Evolutionary conservation across 2,329 filamentous ascomycete species (phyloP).

Genomic region (Scopulariopsis brevicaulis): DNA sequence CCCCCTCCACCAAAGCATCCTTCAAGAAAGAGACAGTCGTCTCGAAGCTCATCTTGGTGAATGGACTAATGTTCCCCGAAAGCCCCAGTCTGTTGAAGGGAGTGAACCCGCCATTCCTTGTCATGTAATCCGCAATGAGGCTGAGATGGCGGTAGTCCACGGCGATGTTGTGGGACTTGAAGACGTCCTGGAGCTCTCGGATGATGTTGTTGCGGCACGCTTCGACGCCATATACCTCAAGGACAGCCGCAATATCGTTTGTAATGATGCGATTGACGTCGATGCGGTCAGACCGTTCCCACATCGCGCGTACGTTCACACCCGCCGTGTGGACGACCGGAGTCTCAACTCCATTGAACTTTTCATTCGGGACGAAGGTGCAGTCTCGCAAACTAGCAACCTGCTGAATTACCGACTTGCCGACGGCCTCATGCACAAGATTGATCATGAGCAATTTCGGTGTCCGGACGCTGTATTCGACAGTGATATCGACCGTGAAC

Average conservation of each 20-base stretch:
- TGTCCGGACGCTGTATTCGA: conserved; percentile 69
- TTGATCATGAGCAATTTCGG: conserved; percentile 92
- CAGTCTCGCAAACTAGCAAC: conserved; percentile 68
- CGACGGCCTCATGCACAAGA: conserved; percentile 72
- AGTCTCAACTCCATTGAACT: conserved; percentile 37
- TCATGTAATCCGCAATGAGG: conserved; percentile 96
- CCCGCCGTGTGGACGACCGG: conserved; percentile 66
- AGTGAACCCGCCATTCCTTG: conserved; percentile 77
- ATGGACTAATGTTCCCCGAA: conserved; percentile 72
- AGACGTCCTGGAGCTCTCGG: conserved; percentile 73
- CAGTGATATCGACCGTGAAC: conserved; percentile 45
- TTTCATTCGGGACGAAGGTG: conserved; percentile 51
- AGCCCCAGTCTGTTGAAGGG: conserved; percentile 90
- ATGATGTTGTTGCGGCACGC: conserved; percentile 83
- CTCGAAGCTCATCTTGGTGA: conserved; percentile 99
- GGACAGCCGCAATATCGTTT: conserved; percentile 83
- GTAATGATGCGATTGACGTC: conserved; percentile 79
- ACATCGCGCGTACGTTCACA: conserved; percentile 84
- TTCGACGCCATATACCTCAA: conserved; percentile 83
- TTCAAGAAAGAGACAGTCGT: conserved; percentile 90
- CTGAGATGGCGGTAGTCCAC: conserved; percentile 91
- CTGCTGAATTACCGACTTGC: conserved; percentile 74
- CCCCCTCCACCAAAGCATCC: conserved; percentile 81
- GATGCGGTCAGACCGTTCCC: conserved; percentile 74
- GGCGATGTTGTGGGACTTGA: conserved; percentile 79